Base-by-base conservation (phyloP, 768 basidiomycete genomes). In the Trametes villosa region DNA sequence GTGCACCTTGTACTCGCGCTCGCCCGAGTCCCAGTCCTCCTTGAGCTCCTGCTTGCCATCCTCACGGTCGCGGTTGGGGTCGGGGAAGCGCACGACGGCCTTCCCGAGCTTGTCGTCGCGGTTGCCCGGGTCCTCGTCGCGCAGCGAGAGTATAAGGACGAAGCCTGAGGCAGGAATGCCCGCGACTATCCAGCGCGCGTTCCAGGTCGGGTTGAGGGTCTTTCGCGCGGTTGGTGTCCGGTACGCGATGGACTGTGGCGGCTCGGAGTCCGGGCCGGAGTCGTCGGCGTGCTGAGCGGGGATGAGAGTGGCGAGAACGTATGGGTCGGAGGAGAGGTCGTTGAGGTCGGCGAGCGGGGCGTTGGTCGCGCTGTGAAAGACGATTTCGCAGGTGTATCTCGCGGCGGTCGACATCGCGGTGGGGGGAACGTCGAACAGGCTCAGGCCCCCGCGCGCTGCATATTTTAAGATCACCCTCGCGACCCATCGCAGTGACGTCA, bases 1-100 rank as follows among this genome's bases (percentile, higher is more conserved):
- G 64, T 71, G 61, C 13, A 76, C 64, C 61, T 70, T 70, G 57
- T 70, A 71, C 48, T 73, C 74, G n/a, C 65, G 48, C 47, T 72
- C 67, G 6, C 69, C 70, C 20, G 66, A 64, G 50, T 71, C 65
- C 68, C 71, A 72, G 7, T 70, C 65, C 5, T 69, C 69, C n/a
- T 44, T 27, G 12, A 69, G 52, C 44, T 49, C 57, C 5, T 45
- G 59, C 26, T 20, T 36, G 44, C 51, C 67, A 12, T 65, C 63
- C 3, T 44, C 56, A 2, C 6, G n/a, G 31, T 36, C 48, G 11
- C 24, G 27, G 4, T 54, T 24, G 11, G 68, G 65, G 29, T 65
- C 62, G 6, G 66, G 66, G 45, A 70, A 59, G 42, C 49, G 59
- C 3, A 67, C 9, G 30, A 63, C 65, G 18, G 65, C 61, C 57